Base-by-base conservation (phyloP, 2,329 filamentous ascomycete genomes). In the Didymella exigua region DNA sequence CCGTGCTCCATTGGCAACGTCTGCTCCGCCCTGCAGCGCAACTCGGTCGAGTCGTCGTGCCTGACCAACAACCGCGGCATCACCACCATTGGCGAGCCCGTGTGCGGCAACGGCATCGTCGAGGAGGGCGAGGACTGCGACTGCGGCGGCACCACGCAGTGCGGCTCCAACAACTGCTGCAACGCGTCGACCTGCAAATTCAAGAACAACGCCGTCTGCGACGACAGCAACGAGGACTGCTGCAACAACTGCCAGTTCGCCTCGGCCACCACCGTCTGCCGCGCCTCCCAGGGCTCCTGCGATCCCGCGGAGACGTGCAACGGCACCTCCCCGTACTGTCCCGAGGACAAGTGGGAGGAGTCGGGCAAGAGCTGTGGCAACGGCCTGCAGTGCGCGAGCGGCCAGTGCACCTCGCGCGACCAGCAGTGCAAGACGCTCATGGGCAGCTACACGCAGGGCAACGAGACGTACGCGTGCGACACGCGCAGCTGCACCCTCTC, bases 21-120 rank as follows among this genome's bases (percentile, higher is more conserved):
- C 57, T 99, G 95, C 78, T 90, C 89, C 5, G 92, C 91, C 26
- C 82, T 99, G 60, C 86, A 84, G 47, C 84, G 88, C 54, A 89
- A 89, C 68, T 89, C 87, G 58, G 88, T 96, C 73, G 89, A 90
- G 59, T 86, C 86, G 0, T 77, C 71, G 23, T 99, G 95, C 74
- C 79, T 99, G 37, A 88, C 86, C n/a, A 87, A 90, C 74, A 99
- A 99, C 79, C 86, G 85, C 64, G 87, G 90, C 61, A 86, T 99
- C 41, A 83, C 85, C 27, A 95, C 89, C 24, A 90, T 96, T 64
- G 89, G 87, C 0, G 90, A 89, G 49, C 89, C 88, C 65, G 88
- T 93, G 71, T 99, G 95, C 75, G 95, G 95, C 54, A 99, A 99
- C 75, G 95, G 95, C 49, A 98, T 99, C 62, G 95, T 99, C 45